phyloP scores from a whole-genome alignment of 106 monocot genomes.

The Ottelia alismoides region DNA sequence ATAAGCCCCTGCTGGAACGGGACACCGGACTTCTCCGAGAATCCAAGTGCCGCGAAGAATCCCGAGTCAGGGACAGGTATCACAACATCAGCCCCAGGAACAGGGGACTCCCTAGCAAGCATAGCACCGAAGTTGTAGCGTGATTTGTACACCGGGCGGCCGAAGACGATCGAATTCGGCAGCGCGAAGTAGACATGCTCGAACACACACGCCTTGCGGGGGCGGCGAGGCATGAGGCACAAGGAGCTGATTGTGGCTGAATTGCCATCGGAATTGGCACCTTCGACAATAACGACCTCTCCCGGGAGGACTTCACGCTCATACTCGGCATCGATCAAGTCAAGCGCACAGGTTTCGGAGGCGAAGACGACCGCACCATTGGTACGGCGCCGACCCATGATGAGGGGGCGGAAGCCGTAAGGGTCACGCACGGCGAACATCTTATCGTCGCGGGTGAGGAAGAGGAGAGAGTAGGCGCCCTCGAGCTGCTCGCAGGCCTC shows the following conservation, averaged over 20 bases:
- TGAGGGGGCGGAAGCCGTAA: conserved; percentile 74
- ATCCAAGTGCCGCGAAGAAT: conserved; percentile 83
- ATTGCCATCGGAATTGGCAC: not conserved
- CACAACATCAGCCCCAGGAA: conserved; percentile 53
- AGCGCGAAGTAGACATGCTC: conserved; percentile 93
- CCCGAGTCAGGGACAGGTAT: conserved; percentile 92
- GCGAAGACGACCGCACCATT: conserved; percentile 47
- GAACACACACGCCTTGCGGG: conserved; percentile 73
- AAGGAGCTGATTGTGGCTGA: conserved; percentile 7
- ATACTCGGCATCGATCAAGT: conserved; percentile 51
- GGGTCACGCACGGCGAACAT: conserved; percentile 73
- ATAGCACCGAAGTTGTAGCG: conserved; percentile 50
- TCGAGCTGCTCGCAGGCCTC: conserved; percentile 45
- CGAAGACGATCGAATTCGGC: conserved; percentile 78
- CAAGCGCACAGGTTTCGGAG: conserved; percentile 67
- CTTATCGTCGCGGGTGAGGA: conserved; percentile 57
- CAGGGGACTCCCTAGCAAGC: conserved; percentile 64
- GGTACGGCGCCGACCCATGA: conserved; percentile 52
- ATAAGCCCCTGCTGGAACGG: conserved; percentile 82
- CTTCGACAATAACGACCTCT: conserved; percentile 16
- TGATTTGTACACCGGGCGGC: conserved; percentile 39
- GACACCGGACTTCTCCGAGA: conserved; percentile 38
- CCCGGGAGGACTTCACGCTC: conserved; percentile 25
- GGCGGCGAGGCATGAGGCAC: conserved; percentile 46
- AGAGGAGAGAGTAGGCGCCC: conserved; percentile 60